Evolutionary conservation across 2,329 filamentous ascomycete species (phyloP).

Genomic region (Penicillium crustosum): DNA sequence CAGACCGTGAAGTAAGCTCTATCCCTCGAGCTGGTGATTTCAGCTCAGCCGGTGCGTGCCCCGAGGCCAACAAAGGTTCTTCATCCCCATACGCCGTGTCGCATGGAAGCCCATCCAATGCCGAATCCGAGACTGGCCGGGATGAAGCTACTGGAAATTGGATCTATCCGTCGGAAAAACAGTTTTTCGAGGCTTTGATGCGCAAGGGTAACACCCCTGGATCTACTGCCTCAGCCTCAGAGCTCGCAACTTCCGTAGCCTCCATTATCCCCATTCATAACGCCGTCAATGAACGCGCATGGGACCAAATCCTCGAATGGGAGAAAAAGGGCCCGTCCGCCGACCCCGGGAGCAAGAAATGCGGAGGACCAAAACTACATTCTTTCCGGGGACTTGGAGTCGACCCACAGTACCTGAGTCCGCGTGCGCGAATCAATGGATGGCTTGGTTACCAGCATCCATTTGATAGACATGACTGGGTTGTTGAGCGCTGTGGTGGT

Average conservation of each 20-base stretch:
- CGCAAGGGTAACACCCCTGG: constrained; percentile 77
- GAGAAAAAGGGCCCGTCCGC: constrained; percentile 64
- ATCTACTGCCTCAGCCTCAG: constrained; percentile 43
- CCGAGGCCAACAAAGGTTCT: constrained; percentile 25
- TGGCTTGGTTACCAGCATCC: constrained; percentile 84
- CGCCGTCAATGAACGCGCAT: constrained; percentile 94
- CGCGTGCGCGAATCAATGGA: constrained; percentile 78
- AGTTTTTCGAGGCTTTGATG: constrained; percentile 97
- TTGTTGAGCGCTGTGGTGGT: constrained; percentile 82
- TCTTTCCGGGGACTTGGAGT: constrained; percentile 70
- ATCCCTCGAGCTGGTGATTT: constrained; percentile 65
- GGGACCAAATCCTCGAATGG: constrained; percentile 89
- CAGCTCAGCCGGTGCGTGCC: constrained; percentile 17
- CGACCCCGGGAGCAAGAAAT: constrained; percentile 61
- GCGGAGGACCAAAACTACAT: constrained; percentile 76
- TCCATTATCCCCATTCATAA: constrained; percentile 97
- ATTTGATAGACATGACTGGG: constrained; percentile 97
- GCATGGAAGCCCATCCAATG: constrained; percentile 61
- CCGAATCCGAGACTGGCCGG: constrained; percentile 73
- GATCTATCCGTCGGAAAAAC: constrained; percentile 94
- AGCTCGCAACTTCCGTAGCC: constrained; percentile 71
- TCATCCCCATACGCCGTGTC: constrained; percentile 34
- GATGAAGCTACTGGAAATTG: constrained; percentile 76
- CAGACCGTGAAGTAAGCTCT: constrained; percentile 71
- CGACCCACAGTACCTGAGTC: constrained; percentile 64